These are phyloP conservation scores for Striga hermonthica DNA, from an alignment of 305 asterid genomes.

Conservation along the genomic window DNA sequence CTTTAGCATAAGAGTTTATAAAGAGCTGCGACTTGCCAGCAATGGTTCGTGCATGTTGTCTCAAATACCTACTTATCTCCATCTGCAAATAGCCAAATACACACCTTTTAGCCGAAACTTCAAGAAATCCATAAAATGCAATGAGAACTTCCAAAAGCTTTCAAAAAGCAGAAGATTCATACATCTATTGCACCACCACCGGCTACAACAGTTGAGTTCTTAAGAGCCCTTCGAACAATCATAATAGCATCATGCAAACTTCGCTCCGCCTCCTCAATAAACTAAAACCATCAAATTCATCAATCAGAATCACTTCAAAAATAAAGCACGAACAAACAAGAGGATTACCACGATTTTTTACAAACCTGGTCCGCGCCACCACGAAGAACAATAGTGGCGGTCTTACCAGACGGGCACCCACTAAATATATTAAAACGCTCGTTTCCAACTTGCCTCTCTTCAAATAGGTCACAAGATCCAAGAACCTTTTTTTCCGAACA, in stretches of 20 bases:
- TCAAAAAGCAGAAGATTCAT: slow-evolving; percentile 34
- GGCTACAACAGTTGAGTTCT: slow-evolving; percentile 90
- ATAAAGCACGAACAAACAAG: slow-evolving; percentile 4
- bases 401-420: slow-evolving; percentile 90
- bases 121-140: slow-evolving; percentile 5
- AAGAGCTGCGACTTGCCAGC: slow-evolving; percentile 96
- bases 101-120: slow-evolving; percentile 1
- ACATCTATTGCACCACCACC: slow-evolving; percentile 99
- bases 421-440: slow-evolving; percentile 96
- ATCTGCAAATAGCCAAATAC: slow-evolving; percentile 59
- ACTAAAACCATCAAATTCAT: slow-evolving; percentile 45
- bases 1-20: slow-evolving; percentile 93
- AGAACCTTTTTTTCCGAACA: slow-evolving; percentile 56
- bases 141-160: not conserved
- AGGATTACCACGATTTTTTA: slow-evolving; percentile 25
- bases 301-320: slow-evolving; percentile 30
- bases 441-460: slow-evolving; percentile 98
- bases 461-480: slow-evolving; percentile 83
- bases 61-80: slow-evolving; percentile 92
- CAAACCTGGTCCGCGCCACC: slow-evolving; percentile 99
- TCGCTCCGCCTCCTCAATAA: slow-evolving; percentile 89
- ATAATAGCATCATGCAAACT: slow-evolving; percentile 85
- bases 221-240: slow-evolving; percentile 91
- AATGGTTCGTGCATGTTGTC: slow-evolving; percentile 96
- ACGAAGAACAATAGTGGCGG: slow-evolving; percentile 98